Evolutionary conservation across 208 protist genomes (phyloP), one percentile per base, ranked within the genome.

Genomic region (Lotmaria passim): DNA sequence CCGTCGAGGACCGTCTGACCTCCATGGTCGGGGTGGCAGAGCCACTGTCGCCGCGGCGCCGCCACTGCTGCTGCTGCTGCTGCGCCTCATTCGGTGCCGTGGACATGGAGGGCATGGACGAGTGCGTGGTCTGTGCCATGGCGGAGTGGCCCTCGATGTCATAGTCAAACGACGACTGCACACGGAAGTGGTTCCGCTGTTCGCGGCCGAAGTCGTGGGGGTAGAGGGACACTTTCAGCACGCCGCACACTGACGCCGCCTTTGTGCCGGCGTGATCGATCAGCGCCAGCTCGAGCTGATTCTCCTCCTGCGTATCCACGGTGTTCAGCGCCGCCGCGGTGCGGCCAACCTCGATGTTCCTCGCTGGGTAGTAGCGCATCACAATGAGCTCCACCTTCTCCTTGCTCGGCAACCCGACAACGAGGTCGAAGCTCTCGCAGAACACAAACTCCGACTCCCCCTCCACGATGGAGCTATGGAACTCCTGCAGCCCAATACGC

Each of bases 331-430:
- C 63, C 34, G 93, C 34, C 26, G 71, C 67, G 21, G 86, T 91
- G 53, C 86, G 81, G 26, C 86, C 88, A 5, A 91, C 36, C 58
- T 92, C 88, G 7, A 72, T 43, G 31, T 41, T 69, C 28, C 68
- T 69, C 19, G 74, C 48, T 0, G 72, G 41, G 39, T 52, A 55
- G 62, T 76, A 81, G 38, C 79, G 55, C 63, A 89, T 75, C 10
- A 93, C 23, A 33, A 91, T 87, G 7, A 96, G 47, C 63, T 87
- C 70, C 47, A 94, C 63, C 64, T 79, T 67, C 31, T 96, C 88
- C n/a, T 72, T 69, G 30, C 83, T 77, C 10, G 91, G 91, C 33
- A 94, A 57, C 21, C 86, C 85, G 47, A 96, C 73, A 23, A 15
- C 44, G 39, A 94, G 51, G 55, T 87, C 60, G 79, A 93, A 92